Evolutionary conservation across 305 asterid genomes (phyloP).

Genomic region (Ilex paraguariensis): DNA sequence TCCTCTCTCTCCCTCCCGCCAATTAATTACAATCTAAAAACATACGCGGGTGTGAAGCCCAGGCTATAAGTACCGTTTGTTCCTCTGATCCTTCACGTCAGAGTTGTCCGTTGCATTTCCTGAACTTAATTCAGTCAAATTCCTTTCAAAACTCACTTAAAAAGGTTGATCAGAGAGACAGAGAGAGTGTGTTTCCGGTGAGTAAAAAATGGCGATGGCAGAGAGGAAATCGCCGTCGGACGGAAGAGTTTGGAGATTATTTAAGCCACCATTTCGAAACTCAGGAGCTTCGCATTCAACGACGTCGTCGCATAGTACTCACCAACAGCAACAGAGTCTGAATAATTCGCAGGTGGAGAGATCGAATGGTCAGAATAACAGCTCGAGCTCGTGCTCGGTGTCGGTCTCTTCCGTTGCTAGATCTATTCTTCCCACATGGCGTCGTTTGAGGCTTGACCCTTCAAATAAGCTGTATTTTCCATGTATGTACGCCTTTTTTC

Average conservation of each 20-base stretch:
- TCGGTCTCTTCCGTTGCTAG: conserved; percentile 76
- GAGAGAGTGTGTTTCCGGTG: too few species aligned
- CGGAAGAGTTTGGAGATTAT: conserved; percentile 76
- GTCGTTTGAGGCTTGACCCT: conserved; percentile 97
- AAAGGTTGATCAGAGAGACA: too few species aligned
- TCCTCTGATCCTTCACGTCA: too few species aligned
- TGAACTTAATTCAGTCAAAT: too few species aligned
- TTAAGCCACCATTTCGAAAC: conserved; percentile 80
- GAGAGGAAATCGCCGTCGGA: conserved; percentile 47
- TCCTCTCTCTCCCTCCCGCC: too few species aligned
- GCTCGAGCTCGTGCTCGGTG: conserved; percentile 34
- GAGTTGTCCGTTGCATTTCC: too few species aligned
- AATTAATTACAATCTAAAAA: too few species aligned
- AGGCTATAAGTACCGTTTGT: too few species aligned
- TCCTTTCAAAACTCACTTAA: too few species aligned
- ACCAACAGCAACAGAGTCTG: conserved; percentile 38
- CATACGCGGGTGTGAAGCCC: too few species aligned
- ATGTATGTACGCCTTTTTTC: conserved; percentile 30
- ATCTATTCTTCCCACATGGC: conserved; percentile 78
- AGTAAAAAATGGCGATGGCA: conserved; percentile 49
- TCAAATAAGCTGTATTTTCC: conserved; percentile 83
- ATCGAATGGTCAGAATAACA: conserved; percentile 34
- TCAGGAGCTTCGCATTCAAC: conserved; percentile 26
- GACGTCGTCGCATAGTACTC: conserved; percentile 34
- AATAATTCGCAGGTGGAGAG: conserved; percentile 49